Base-by-base conservation (phyloP, 768 basidiomycete genomes). In the Lactarius hengduanensis region DNA sequence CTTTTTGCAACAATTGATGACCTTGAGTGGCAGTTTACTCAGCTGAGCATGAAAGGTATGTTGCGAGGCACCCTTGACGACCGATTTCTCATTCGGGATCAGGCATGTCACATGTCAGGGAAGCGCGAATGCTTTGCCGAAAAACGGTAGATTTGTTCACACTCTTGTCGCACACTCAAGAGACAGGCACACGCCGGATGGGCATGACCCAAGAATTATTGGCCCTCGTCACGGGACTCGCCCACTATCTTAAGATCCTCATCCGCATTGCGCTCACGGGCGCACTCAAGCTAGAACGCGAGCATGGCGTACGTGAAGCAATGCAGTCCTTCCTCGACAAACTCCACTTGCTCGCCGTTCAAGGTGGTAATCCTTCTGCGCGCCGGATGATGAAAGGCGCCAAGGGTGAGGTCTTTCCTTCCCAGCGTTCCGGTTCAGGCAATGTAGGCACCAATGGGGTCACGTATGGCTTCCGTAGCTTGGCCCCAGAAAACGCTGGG, bases 141-240 rank as follows among this genome's bases (percentile, higher is more conserved):
- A 98, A 98, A 79, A 96, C 96, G 2, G 97, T 98, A 71, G 97
- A 98, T 79, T 86, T 99, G 62, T 98, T 99, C 79, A 97, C 94
- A 22, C 81, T 98, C 43, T 81, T 99, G 57, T 98, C 96, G 8
- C 94, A 96, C 76, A 96, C 94, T 28, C 94, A 96, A 77, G 93
- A 96, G 76, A 91, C 93, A 4, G 92, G 92, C 41, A 85, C 92
- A 15, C 88, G 91, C 65, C 81, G 93, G 72, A 94, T 94, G 87
- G 92, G 91, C 60, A 96, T 98, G 89, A 98, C 96, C 20, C 93
- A 98, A 77, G 97, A 98, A 72, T 81, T 99, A 15, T 87, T 98
- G 41, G 94, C 96, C 20, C 87, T 99, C 57, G 97, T 99, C 69
- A 99, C 97, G 0, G 96, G 97, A n/a, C 83, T 99, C 41, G 97